Base-by-base conservation (phyloP, 768 basidiomycete species). In the Pulveroboletus ravenelii region DNA sequence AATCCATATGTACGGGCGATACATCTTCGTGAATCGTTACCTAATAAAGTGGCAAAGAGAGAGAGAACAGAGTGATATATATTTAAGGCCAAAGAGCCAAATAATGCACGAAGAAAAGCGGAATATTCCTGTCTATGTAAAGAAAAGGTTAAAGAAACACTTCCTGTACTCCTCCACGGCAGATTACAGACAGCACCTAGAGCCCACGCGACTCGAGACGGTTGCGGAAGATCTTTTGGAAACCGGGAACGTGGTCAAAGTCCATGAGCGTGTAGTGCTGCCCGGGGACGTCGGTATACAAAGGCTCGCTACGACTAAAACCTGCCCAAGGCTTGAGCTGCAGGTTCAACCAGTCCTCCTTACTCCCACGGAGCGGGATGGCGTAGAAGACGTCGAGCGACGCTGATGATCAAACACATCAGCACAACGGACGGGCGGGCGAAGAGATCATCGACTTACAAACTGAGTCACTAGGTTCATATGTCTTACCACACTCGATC, bases 241-340 rank as follows among this genome's bases (percentile, higher is more conserved):
- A 67, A 0, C 51, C 55, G 1, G 63, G 62, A 4, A 67, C 65
- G 30, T 65, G 63, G 45, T 67, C 65, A 35, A 62, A 58, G 52
- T 65, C 64, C 65, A 65, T 67, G 13, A 65, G 54, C 1, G 64
- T 67, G 43, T 65, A 65, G 43, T 65, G 64, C 14, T 62, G 58
- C 17, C 64, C 64, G 0, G 64, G 64, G 3, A 65, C 64, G 13
- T 65, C 64, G 0, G 51, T 65, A 6, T 52, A 65, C 8, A 50
- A 10, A 3, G 63, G 50, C 48, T 67, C 58, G 30, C 41, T 12
- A 2, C 65, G 65, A 31, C 63, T 51, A 57, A 56, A 65, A 0
- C 8, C 60, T 12, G 5, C 37, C 64, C 65, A 67, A 6, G 60
- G 61, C 45, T 57, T 65, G 31, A 65, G 63, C 23, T 65, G 55